Base-by-base conservation (phyloP, 2,329 filamentous ascomycete genomes). In the Meredithiella fracta region DNA sequence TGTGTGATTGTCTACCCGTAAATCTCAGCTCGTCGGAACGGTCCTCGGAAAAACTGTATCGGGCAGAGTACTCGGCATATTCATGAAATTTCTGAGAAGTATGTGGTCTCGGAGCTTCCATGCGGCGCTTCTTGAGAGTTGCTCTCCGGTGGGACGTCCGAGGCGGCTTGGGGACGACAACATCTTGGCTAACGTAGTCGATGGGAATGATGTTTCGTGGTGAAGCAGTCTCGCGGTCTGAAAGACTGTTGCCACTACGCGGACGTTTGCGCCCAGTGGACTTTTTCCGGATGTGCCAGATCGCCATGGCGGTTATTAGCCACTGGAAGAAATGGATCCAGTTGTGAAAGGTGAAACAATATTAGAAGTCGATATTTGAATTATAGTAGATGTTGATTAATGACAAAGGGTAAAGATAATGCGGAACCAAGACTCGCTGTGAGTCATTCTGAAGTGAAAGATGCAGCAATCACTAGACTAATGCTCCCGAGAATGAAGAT, bases 31-130 rank as follows among this genome's bases (percentile, higher is more conserved):
- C 71, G 62, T 83, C 80, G 59, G 74, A 67, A 38, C 75, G 75
- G 47, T 77, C 77, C 4, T 78, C 76, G 1, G 79, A 81, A 68
- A 82, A 83, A 65, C 79, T 83, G 63, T 79, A 80, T 1, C 78
- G 73, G 49, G 64, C 65, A 29, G 71, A 69, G 52, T 72, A 73
- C 53, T 11, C 11, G 26, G 51, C 47, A 22, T 17, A 44, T 20
- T 22, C 40, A 31, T 74, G 72, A 29, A 20, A 14, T 29, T 51
- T 14, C 20, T 51, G 49, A 8, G 25, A 34, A n/a, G 23, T 25
- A 6, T 51, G 65, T 23, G 75, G 67, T 62, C 75, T 77, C 58
- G 70, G 68, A n/a, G 70, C 66, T 38, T 73, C 72, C 51, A 68
- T 69, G 60, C 67, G 72, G 60, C 71, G 69, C 64, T 71, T 70